phyloP scores from a whole-genome alignment of 257 asterid genomes.

The Petunia axillaris region DNA sequence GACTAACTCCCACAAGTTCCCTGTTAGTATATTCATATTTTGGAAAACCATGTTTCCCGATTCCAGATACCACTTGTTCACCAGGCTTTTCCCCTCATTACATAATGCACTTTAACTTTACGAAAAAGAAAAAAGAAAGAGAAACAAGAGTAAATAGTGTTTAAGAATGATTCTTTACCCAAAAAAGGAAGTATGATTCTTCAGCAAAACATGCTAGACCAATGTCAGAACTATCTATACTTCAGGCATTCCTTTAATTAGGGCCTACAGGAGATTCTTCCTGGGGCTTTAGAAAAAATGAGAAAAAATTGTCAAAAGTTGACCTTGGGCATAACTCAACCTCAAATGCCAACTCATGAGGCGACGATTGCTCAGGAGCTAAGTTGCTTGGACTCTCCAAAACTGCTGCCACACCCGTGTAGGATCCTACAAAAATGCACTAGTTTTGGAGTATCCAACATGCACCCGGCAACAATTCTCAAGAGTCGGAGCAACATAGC shows the following conservation, averaged over 20 bases:
- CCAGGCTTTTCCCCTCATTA: background rate
- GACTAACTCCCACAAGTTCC: background rate
- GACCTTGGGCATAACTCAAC: too few species aligned
- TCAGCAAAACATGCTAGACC: background rate
- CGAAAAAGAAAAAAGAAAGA: background rate
- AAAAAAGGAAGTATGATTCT: background rate
- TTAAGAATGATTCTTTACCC: background rate
- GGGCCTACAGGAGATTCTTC: background rate
- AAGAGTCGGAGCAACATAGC: too few species aligned
- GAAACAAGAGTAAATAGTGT: background rate
- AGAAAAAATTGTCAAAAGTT: background rate
- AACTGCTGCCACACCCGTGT: too few species aligned
- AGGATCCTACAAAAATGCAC: too few species aligned
- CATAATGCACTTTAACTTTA: background rate
- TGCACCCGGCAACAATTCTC: too few species aligned
- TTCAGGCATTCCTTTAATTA: conserved; percentile 9
- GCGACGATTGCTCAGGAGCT: too few species aligned
- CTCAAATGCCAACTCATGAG: too few species aligned
- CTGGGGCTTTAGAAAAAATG: background rate
- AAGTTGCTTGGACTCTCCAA: too few species aligned
- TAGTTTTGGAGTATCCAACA: too few species aligned
- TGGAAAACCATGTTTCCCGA: background rate
- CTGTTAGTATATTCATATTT: background rate
- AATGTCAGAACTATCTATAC: background rate
- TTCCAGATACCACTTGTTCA: background rate